Evolutionary conservation across 768 basidiomycete genomes (phyloP).

Genomic region (Dendrothele bispora): DNA sequence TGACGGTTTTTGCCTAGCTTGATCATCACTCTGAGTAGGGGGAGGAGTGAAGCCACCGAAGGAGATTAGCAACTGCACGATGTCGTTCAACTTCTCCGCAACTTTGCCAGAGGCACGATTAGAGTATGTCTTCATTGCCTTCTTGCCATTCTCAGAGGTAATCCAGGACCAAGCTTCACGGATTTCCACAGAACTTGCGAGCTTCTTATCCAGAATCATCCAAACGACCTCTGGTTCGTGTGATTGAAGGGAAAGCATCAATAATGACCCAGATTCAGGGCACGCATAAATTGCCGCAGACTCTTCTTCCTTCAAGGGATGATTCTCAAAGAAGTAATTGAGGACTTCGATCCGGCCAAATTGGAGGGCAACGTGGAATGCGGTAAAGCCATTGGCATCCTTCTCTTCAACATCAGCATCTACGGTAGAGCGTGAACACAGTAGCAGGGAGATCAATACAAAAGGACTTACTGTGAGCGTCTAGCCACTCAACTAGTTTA

Average conservation of each 20-base stretch:
- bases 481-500: slow-evolving; percentile 66
- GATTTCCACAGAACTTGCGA: slow-evolving; percentile 50
- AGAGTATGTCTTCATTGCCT: slow-evolving; percentile 18
- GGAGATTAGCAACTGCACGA: slow-evolving; percentile 51
- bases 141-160: slow-evolving; percentile 34
- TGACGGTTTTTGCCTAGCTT: background rate
- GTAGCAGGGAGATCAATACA: slow-evolving; percentile 20
- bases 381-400: slow-evolving; percentile 54
- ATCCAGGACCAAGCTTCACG: slow-evolving; percentile 50
- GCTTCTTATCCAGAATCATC: slow-evolving; percentile 59
- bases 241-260: slow-evolving; percentile 60
- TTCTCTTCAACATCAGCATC: slow-evolving; percentile 76
- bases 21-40: slow-evolving; percentile 21
- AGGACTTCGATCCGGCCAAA: slow-evolving; percentile 52
- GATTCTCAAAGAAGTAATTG: slow-evolving; percentile 58
- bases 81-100: slow-evolving; percentile 43
- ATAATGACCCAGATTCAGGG: slow-evolving; percentile 40
- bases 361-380: slow-evolving; percentile 66
- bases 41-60: slow-evolving; percentile 54
- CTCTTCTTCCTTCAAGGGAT: slow-evolving; percentile 57
- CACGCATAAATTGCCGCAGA: slow-evolving; percentile 46
- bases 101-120: slow-evolving; percentile 20
- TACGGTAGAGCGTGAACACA: slow-evolving; percentile 25
- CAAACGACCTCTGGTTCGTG: slow-evolving; percentile 63
- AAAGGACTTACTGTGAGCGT: slow-evolving; percentile 59